phyloP scores from a whole-genome alignment of 83 land plant genomes.

The Picea engelmannii region DNA sequence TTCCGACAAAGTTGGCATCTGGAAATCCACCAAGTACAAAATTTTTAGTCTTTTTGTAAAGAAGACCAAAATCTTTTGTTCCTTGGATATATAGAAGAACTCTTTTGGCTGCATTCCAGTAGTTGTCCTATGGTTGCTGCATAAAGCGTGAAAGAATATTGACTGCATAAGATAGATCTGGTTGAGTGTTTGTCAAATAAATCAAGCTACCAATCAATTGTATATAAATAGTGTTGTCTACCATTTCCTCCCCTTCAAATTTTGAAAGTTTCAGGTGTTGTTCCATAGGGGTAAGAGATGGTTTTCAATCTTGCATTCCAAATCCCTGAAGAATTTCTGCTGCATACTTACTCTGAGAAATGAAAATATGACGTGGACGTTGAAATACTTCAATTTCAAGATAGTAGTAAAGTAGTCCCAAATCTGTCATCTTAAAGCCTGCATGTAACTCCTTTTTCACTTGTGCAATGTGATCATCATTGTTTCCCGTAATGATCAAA shows the following conservation, averaged over 20 bases:
- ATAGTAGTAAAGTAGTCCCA: too few relatives aligned
- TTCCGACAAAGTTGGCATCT: too few relatives aligned
- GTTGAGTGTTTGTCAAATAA: constrained; percentile 22
- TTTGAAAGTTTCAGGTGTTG: background rate
- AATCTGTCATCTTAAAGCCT: too few relatives aligned
- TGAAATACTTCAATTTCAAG: too few relatives aligned
- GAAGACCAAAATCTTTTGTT: too few relatives aligned
- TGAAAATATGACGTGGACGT: background rate
- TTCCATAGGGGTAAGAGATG: background rate
- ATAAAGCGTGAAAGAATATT: constrained; percentile 18
- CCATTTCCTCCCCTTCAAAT: background rate
- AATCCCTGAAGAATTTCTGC: background rate
- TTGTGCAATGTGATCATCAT: too few relatives aligned
- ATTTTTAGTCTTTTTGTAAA: too few relatives aligned
- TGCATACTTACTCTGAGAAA: background rate
- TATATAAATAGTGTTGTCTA: background rate
- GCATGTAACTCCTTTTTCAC: too few relatives aligned
- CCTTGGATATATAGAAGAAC: too few relatives aligned
- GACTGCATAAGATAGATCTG: constrained; percentile 20
- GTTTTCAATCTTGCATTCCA: background rate
- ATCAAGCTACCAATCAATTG: constrained; percentile 32
- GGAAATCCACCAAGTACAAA: too few relatives aligned
- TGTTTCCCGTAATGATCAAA: too few relatives aligned
- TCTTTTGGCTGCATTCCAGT: constrained; percentile 4
- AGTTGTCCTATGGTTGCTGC: constrained; percentile 20